Base-by-base conservation (phyloP, 345 rosid species). In the Camelina hispida region DNA sequence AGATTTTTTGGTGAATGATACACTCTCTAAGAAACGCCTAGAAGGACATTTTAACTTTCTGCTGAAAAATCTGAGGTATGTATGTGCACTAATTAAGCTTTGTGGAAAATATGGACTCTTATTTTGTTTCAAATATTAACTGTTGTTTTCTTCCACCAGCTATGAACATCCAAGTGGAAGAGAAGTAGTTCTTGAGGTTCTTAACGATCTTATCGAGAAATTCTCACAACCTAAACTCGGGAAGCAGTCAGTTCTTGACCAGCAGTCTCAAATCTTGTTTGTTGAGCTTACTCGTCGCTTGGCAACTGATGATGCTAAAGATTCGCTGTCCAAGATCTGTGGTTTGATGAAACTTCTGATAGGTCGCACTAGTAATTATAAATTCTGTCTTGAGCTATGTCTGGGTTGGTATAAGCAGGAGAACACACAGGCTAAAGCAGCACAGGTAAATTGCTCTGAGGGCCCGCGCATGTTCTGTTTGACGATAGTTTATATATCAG, bases 181-280 rank as follows among this genome's bases (percentile, higher is more conserved):
- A 82, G 85, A 85, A 79, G 87, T 95, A 47, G 95, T 88, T 23
- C 93, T 91, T 70, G 89, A 87, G 77, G 85, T 85, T 88, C 88
- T 91, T 17, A 82, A 79, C 42, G 87, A 86, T 18, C 83, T 91
- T 18, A 77, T 89, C 38, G 69, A 67, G 43, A 89, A 91, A 79
- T 84, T 84, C 54, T 88, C 84, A 14, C 77, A 37, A 37, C 40
- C 40, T 37, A 37, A 37, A 37, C 40, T 37, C 3, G 40, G 40
- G 11, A 37, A 37, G 40, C 40, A 37, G 40, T 37, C 40, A 37
- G 12, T 37, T 37, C 40, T 37, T 37, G 40, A 37, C 40, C 40
- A 37, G 40, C 40, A 37, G 40, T 37, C 40, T 37, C 40, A 37
- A 37, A 37, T 37, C 12, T 61, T 91, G 55, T 85, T 85, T 76